phyloP scores from a whole-genome alignment of 257 asterid genomes.

The Plectranthus barbatus region DNA sequence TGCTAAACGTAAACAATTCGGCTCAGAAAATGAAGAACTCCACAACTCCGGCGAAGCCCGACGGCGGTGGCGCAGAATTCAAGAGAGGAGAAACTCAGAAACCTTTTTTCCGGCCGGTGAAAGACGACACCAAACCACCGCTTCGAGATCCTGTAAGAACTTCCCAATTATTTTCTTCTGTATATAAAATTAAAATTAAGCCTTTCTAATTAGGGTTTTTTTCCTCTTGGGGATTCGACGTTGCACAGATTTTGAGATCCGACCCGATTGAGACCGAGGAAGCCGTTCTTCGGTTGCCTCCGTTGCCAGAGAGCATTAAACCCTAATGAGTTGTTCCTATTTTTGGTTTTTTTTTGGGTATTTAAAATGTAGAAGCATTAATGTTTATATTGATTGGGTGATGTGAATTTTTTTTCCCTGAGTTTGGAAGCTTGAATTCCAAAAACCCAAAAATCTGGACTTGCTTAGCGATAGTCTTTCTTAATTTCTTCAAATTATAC shows the following conservation, averaged over 20 bases:
- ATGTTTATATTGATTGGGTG: background rate
- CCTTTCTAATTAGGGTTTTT: background rate
- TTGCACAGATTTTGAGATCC: slow-evolving; percentile 58
- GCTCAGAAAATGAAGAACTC: slow-evolving; percentile 20
- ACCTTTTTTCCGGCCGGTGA: slow-evolving; percentile 59
- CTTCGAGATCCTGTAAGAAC: slow-evolving; percentile 66
- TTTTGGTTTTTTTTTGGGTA: background rate
- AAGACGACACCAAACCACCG: slow-evolving; percentile 72
- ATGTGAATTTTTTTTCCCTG: too few relatives aligned
- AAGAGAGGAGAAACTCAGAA: slow-evolving; percentile 23
- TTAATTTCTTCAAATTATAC: too few relatives aligned
- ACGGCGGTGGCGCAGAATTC: background rate
- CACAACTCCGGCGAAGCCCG: slow-evolving; percentile 19
- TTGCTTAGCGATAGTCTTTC: too few relatives aligned
- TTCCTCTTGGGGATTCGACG: background rate
- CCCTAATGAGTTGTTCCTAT: slow-evolving; percentile 3
- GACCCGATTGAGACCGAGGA: slow-evolving; percentile 91
- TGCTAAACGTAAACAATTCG: too few relatives aligned
- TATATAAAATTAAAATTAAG: background rate
- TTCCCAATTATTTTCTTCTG: background rate
- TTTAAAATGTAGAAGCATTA: too few relatives aligned
- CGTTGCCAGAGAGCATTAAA: slow-evolving; percentile 42
- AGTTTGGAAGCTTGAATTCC: too few relatives aligned
- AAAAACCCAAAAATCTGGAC: too few relatives aligned
- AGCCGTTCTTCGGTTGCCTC: slow-evolving; percentile 77